Percentiles rank a stretch among this genome's conserved stretches.
phyloP scores from a whole-genome alignment of 2,329 filamentous ascomycete species.

The Epichloe sibirici region DNA sequence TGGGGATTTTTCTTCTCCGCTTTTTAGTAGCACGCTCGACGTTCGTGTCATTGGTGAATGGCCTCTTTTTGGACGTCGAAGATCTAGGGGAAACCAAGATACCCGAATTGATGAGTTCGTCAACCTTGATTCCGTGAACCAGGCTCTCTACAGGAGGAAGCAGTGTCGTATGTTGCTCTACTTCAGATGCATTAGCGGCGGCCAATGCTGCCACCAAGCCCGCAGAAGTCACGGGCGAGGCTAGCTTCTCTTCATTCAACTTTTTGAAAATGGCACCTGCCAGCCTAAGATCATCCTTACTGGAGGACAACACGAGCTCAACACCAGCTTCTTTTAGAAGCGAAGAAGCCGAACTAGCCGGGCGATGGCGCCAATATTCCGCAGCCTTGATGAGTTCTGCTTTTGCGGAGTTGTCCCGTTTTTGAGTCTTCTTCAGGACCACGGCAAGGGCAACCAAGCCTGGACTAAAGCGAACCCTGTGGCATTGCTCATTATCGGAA shows the following conservation, averaged over 20 bases:
- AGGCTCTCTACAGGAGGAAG: conserved; percentile 53
- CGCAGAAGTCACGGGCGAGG: conserved; percentile 59
- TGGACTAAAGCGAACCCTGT: conserved; percentile 68
- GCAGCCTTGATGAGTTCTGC: conserved; percentile 68
- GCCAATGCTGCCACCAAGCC: conserved; percentile 80
- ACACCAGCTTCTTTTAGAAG: conserved; percentile 74
- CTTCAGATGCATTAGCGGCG: conserved; percentile 42
- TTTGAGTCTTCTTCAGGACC: conserved; percentile 64
- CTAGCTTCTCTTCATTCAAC: conserved; percentile 52
- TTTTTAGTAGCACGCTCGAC: conserved; percentile 35
- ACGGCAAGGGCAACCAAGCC: conserved; percentile 73
- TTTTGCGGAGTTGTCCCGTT: conserved; percentile 60
- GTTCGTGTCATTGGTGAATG: conserved; percentile 23
- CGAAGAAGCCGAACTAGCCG: conserved; percentile 33
- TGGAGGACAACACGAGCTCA: conserved; percentile 65
- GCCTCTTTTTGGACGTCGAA: conserved; percentile 35
- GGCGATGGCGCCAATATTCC: conserved; percentile 62
- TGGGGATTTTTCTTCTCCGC: conserved; percentile 53
- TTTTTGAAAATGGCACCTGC: conserved; percentile 71
- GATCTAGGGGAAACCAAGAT: conserved; percentile 33
- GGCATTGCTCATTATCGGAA: conserved; percentile 40
- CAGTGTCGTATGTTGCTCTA: conserved; percentile 39
- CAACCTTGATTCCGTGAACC: conserved; percentile 46
- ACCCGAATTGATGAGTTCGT: conserved; percentile 52
- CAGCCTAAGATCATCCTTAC: conserved; percentile 51